Base-by-base conservation (phyloP, 1,139 yeast genomes). In the Sugiyamaella neomexicana region DNA sequence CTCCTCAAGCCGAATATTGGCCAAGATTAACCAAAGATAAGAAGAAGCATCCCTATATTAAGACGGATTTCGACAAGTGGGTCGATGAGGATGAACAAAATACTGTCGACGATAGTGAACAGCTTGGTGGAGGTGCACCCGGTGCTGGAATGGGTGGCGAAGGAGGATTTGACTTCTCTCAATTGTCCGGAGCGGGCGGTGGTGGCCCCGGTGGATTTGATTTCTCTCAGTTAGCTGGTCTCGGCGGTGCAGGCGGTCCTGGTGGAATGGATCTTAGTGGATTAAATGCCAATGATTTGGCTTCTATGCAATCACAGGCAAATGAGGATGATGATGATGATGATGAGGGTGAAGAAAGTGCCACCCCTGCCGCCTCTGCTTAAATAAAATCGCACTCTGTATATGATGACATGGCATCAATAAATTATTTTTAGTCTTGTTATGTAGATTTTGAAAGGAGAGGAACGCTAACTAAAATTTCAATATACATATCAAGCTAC, bases 41-140 rank as follows among this genome's bases (percentile, higher is more conserved):
- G 75, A 77, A 78, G 64, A 86, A 80, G 68, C 79, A 77, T 61
- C 86, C 81, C 63, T 89, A 81, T 72, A 82, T 93, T 70, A 87
- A 89, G 77, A 93, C 99, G 13, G 99, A 93, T 70, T 93, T 93
- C 68, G 97, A 91, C 75, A 88, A 85, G 72, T 93, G 99, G 99
- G 95, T 86, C 45, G 96, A 89, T 69, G 96, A 89, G 75, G 97
- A 90, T 67, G 96, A 89, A 72, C 96, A 89, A 72, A 84, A 76
- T 15, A 82, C 78, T 40, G 75, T 72, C 44, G 79, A 72, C 44
- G 62, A 60, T 17, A 54, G 51, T 25, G 64, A 62, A 46, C 72
- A 67, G 10, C 62, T 62, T 50, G 70, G 65, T 16, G 74, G 72
- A 39, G 79, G 75, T 17, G 59, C 65, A 38, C 69, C 69, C 16